Base-by-base conservation (phyloP, 257 asterid species). In the Phtheirospermum japonicum region DNA sequence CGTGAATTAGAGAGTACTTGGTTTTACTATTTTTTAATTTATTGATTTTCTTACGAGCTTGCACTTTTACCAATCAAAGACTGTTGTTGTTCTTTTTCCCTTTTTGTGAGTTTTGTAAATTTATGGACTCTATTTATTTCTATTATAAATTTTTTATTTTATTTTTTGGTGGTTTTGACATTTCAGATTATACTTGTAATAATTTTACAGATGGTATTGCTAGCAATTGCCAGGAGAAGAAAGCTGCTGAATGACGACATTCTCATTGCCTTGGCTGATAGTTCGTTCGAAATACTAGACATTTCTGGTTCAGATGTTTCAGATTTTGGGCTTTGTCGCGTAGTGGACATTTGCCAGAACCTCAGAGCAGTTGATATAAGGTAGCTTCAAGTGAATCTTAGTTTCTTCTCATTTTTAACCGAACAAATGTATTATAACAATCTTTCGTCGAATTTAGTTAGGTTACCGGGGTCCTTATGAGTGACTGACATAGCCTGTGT, bases 221-320 rank as follows among this genome's bases (percentile, higher is more conserved):
- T 81, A 50, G 97, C 99, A 63, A 82, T 92, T 74, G 96, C 95
- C n/a, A 87, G 89, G 53, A 80, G 99, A 75, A 82, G 89, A 65
- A 89, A 79, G 81, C 59, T 92, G 50, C 74, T 92, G 77, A 80
- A 69, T 78, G 97, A 92, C 71, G 81, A 74, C 31, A 67, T 89
- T 48, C 54, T 87, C 42, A 55, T 83, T 73, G 81, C 95, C 14
- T 80, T 89, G 71, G 90, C 83, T 18, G 99, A 92, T 70, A 76
- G 80, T 71, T 86, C 95, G 4, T 92, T 90, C 94, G 83, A 87
- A 70, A 76, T 71, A 30, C 80, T 92, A 26, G 99, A 92, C 76
- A 17, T 89, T 45, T 92, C 95, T 52, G 91, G 85, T 32, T 86
- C 99, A 0, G 82, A 83, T 61, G 80, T 92, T 48, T 83, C 97